A percentile compares a stretch with the other conserved stretches of the same genome.
phyloP scores from a whole-genome alignment of 2,329 filamentous ascomycete genomes.

The Huntiella abstrusa region DNA sequence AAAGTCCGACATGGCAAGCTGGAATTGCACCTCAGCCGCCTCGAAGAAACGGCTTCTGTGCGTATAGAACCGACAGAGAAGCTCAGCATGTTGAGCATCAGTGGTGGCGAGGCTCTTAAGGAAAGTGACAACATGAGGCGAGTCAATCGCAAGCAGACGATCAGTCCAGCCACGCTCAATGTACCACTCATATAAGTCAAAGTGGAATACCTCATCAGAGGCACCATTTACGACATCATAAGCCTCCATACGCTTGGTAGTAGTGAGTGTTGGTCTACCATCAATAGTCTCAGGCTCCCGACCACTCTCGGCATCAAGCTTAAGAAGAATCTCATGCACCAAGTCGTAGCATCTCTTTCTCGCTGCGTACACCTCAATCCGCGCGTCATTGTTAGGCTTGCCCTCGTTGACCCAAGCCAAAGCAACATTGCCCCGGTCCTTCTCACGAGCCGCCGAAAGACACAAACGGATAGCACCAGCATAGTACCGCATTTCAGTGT shows the following conservation, averaged over 20 bases:
- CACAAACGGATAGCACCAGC: slow-evolving; percentile 83
- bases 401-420: slow-evolving; percentile 76
- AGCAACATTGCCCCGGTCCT: slow-evolving; percentile 72
- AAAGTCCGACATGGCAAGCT: slow-evolving; percentile 71
- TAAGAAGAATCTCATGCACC: slow-evolving; percentile 63
- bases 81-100: slow-evolving; percentile 62
- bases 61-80: slow-evolving; percentile 84
- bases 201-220: slow-evolving; percentile 85
- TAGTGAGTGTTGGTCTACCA: slow-evolving; percentile 55
- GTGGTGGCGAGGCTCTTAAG: slow-evolving; percentile 56
- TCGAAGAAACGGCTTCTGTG: slow-evolving; percentile 69
- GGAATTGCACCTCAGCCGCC: slow-evolving; percentile 69
- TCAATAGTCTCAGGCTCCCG: slow-evolving; percentile 56
- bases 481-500: slow-evolving; percentile 69
- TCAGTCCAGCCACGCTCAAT: slow-evolving; percentile 69
- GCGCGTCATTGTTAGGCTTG: slow-evolving; percentile 50
- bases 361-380: slow-evolving; percentile 46
- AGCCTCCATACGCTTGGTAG: slow-evolving; percentile 68
- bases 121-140: slow-evolving; percentile 71
- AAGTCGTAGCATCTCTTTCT: slow-evolving; percentile 69
- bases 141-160: slow-evolving; percentile 66
- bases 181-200: slow-evolving; percentile 97
- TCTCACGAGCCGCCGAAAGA: slow-evolving; percentile 63
- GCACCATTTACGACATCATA: slow-evolving; percentile 80
- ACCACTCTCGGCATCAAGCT: slow-evolving; percentile 54